Base-by-base conservation (phyloP, 192 early-diverging fungal species). In the Lobosporangium transversale region DNA sequence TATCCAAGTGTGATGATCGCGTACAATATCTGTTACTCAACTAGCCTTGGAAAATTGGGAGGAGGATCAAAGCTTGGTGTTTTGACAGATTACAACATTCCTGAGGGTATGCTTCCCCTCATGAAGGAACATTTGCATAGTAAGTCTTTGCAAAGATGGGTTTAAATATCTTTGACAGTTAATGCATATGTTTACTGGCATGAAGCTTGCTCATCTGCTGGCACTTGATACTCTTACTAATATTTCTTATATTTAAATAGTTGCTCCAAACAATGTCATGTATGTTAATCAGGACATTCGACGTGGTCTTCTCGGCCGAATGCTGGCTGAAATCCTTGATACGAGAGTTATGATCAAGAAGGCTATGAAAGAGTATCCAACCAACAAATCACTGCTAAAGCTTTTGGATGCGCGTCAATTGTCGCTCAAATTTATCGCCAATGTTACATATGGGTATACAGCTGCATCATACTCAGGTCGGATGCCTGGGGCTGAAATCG, bases 1-100 rank as follows among this genome's bases (percentile, higher is more conserved):
- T 98, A 98, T 57, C 97, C 97, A 20, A 95, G 93, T 63, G 84
- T 98, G 17, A 95, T 98, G 90, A 97, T 97, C 70, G 97, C 95
- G 0, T 98, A 96, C 80, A 98, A 98, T 70, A 94, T 92, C 47
- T 98, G 96, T 68, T 97, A 86, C 69, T 96, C 94, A 12, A 98
- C 96, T 0, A 95, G 94, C 67, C 69, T 98, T 2, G 95, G 97
- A 0, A 84, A 79, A 37, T 51, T 85, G 3, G 86, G 85, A 17
- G 63, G 71, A 9, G 52, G 60, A 0, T 78, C 79, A 1, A 74
- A 86, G 20, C 74, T 96, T 32, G 96, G 96, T 12, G 89, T 91
- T 12, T 24, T 69, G 27, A 68, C 86, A 4, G 80, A 83, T 30
- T 79, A 89, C 40, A 68, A 84, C 24, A 37, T 92, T 27, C 88